Base-by-base conservation (phyloP, 2,329 filamentous ascomycete species). In the Blastomyces silverae region DNA sequence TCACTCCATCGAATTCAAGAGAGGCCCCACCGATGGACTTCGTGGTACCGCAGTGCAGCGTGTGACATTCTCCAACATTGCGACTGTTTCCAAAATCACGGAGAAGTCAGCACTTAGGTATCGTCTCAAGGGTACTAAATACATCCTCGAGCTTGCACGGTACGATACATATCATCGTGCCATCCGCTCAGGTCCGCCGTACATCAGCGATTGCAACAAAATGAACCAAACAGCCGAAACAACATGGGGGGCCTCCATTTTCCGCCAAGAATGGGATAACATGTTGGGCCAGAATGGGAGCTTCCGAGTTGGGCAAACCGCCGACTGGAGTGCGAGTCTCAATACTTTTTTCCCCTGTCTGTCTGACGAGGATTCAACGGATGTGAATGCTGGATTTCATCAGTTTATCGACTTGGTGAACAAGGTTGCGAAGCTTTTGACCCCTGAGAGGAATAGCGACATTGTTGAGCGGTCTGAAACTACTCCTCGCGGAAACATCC, bases 71-170 rank as follows among this genome's bases (percentile, higher is more conserved):
- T 69, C 71, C 0, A 60, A 63, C 4, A 64, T 66, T 1, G 69
- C 71, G 8, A 69, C 70, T 0, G 70, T 78, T 44, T 70, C 69
- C 1, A 68, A 72, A 28, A 70, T 79, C 50, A 69, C 76, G 8
- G 78, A 80, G 63, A 77, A 80, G 58, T 71, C 76, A 0, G 72
- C 76, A 0, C 66, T 79, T 37, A 72, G 72, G n/a, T 79, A 77
- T 61, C 69, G 69, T 2, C 69, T 80, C 52, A 78, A 75, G 63
- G 71, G 72, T 7, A 79, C 78, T 0, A 73, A 75, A 2, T 78
- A 78, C 63, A 71, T 76, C 10, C 71, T 81, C n/a, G 79, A 80
- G 65, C 70, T 81, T 44, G 73, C 76, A 10, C 75, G 78, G 5
- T 79, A 78, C 63, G 79, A 80, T 63, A 70, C 74, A 44, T 79